Evolutionary conservation across 768 basidiomycete genomes (phyloP).

Genomic region (Phanerochaete carnosa): DNA sequence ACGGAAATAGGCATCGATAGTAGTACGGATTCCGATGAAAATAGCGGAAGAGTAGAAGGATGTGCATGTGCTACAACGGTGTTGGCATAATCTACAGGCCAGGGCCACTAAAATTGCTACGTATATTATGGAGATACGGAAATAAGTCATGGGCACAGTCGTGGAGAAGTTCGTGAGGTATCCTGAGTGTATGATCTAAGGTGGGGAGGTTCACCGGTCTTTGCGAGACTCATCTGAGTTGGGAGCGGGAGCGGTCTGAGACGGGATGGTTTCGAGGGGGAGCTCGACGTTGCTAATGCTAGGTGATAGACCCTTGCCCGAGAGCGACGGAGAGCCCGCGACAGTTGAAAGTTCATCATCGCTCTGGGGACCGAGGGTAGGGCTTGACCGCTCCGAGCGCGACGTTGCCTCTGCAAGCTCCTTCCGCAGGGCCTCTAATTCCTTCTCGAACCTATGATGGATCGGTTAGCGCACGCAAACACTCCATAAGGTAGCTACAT

Average conservation of each 20-base stretch:
- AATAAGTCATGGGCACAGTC: slow-evolving; percentile 32
- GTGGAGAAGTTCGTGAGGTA: background rate
- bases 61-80: background rate
- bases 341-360: slow-evolving; percentile 41
- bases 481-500: slow-evolving; percentile 28
- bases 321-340: slow-evolving; percentile 31
- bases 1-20: background rate
- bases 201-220: background rate
- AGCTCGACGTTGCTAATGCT: slow-evolving; percentile 16
- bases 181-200: background rate
- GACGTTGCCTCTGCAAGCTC: slow-evolving; percentile 74
- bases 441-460: slow-evolving; percentile 76
- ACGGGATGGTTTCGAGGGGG: slow-evolving; percentile 10
- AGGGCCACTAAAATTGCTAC: background rate
- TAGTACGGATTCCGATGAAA: background rate
- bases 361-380: slow-evolving; percentile 33
- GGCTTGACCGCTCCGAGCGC: slow-evolving; percentile 53
- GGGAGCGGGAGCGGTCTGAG: background rate
- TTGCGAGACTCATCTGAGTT: slow-evolving; percentile 1
- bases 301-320: slow-evolving; percentile 25
- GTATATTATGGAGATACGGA: slow-evolving; percentile 14
- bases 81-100: slow-evolving; percentile 1
- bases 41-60: background rate
- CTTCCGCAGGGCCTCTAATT: slow-evolving; percentile 85
- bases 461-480: background rate